Evolutionary conservation across 139 green algal species (phyloP).

Genomic region (Pedinophyceae sp.): DNA sequence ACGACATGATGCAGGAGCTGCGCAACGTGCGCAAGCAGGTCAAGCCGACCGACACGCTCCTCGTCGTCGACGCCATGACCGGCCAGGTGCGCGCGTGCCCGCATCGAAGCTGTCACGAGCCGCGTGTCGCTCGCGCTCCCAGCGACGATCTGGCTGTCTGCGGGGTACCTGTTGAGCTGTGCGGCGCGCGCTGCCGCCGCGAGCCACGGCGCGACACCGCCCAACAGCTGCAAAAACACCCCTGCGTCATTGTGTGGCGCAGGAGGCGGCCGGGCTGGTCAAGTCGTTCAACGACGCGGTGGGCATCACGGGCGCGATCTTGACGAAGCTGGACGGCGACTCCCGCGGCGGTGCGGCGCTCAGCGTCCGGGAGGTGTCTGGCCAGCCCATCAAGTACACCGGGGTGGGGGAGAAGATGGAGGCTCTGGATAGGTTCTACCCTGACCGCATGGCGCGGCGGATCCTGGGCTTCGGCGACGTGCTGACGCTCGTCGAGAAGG

Average conservation of each 20-base stretch:
- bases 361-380: slow-evolving; percentile 70
- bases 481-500: slow-evolving; percentile 89
- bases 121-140: no score
- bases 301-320: slow-evolving; percentile 62
- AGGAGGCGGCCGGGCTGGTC: slow-evolving; percentile 57
- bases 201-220: no score
- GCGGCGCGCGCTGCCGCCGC: no score
- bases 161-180: no score
- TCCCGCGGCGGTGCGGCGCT: slow-evolving; percentile 84
- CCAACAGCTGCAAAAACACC: no score
- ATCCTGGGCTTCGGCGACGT: slow-evolving; percentile 98
- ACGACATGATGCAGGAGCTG: slow-evolving; percentile 35
- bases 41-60: slow-evolving; percentile 76
- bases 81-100: slow-evolving; percentile 72
- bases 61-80: slow-evolving; percentile 99
- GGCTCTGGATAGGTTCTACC: slow-evolving; percentile 93
- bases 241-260: no score
- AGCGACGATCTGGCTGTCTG: no score
- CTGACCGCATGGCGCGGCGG: slow-evolving; percentile 79
- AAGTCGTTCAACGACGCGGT: slow-evolving; percentile 80
- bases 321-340: slow-evolving; percentile 98
- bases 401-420: slow-evolving; percentile 92
- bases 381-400: slow-evolving; percentile 97
- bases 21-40: slow-evolving; percentile 16
- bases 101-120: no score